These are phyloP conservation scores for Ziziphus jujuba DNA, from an alignment of 306 rosid genomes.

Conservation along the genomic window DNA sequence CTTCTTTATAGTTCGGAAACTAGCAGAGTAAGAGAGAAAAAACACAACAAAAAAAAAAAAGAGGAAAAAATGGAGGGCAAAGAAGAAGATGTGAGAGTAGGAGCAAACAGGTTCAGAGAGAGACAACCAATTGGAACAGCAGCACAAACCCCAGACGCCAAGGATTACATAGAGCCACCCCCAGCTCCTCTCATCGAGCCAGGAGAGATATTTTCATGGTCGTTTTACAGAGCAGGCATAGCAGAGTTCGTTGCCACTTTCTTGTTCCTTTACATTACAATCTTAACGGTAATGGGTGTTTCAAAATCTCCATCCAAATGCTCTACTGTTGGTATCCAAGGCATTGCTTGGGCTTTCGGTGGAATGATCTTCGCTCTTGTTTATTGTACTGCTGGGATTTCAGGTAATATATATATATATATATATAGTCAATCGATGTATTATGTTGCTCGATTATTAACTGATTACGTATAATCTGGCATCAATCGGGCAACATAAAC, in stretches of 20 bases:
- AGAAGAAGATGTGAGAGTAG: slow-evolving; percentile 47
- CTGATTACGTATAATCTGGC: no score
- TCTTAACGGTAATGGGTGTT: slow-evolving; percentile 46
- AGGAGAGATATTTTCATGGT: slow-evolving; percentile 44
- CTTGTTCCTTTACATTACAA: slow-evolving; percentile 48
- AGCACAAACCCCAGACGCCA: slow-evolving; percentile 28
- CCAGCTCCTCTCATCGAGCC: slow-evolving; percentile 36
- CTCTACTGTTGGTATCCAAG: slow-evolving; percentile 46
- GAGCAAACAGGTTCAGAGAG: slow-evolving; percentile 43
- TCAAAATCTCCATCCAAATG: slow-evolving; percentile 32
- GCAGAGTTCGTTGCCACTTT: slow-evolving; percentile 54
- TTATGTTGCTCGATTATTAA: no score
- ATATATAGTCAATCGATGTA: no score
- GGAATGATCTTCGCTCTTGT: slow-evolving; percentile 61
- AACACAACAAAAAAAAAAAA: no score
- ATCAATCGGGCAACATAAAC: no score
- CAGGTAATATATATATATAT: slow-evolving; percentile 38
- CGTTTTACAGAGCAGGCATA: slow-evolving; percentile 47
- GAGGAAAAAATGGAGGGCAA: slow-evolving; percentile 40
- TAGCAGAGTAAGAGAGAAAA: not conserved
- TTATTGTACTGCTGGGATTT: slow-evolving; percentile 51
- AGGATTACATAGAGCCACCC: slow-evolving; percentile 46
- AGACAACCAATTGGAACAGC: slow-evolving; percentile 42
- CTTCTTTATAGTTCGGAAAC: no score
- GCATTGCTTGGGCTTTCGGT: slow-evolving; percentile 61